Evolutionary conservation across 768 basidiomycete species (phyloP).

Genomic region (Psilocybe azurescens): DNA sequence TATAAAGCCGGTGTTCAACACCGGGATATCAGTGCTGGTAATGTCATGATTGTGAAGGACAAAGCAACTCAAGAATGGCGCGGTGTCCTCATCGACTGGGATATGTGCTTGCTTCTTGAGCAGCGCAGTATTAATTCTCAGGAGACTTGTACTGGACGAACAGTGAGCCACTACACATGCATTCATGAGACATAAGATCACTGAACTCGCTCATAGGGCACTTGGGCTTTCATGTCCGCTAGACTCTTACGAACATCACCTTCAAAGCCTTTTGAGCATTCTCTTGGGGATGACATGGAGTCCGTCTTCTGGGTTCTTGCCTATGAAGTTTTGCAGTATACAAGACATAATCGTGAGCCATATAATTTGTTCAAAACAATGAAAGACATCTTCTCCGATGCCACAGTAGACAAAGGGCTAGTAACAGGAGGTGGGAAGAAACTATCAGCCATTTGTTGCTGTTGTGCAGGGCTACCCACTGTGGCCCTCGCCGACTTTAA

Average conservation of each 20-base stretch:
- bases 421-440: background rate
- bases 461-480: background rate
- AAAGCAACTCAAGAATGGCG: background rate
- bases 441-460: background rate
- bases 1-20: background rate
- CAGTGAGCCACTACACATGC: background rate
- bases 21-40: background rate
- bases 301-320: background rate
- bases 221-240: too few relatives aligned
- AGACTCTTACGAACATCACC: too few relatives aligned
- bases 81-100: background rate
- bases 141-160: background rate
- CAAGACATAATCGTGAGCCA: background rate
- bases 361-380: background rate
- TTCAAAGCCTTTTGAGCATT: background rate
- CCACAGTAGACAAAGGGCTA: background rate
- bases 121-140: background rate
- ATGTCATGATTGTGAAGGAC: background rate
- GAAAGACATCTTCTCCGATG: background rate
- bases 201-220: background rate
- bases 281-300: background rate
- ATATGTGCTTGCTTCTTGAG: background rate
- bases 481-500: background rate
- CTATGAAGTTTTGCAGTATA: background rate
- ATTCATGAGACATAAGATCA: background rate